Conservation (phyloP, 2,329 filamentous ascomycete genomes). For the Elsinoe ampelina region DNA sequence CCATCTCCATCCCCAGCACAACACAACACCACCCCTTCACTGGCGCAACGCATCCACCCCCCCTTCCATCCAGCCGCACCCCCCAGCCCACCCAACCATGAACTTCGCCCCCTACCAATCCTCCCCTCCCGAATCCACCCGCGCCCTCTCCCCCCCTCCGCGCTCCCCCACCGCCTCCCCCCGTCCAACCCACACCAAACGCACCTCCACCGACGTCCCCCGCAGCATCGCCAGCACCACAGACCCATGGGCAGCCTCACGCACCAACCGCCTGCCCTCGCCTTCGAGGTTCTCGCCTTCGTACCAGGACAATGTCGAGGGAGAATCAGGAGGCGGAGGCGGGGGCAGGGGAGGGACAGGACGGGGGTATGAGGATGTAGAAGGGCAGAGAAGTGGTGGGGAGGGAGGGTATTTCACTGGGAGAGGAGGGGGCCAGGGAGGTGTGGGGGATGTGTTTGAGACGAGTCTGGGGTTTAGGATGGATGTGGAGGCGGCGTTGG, state of each 20-base stretch:
- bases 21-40: no score
- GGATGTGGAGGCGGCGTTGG: conserved; percentile 82
- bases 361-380: conserved; percentile 16
- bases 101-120: conserved; percentile 98
- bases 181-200: conserved; percentile 24
- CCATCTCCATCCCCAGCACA: no score
- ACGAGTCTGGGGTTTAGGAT: conserved; percentile 79
- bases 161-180: conserved; percentile 47
- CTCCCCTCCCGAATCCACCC: conserved; percentile 72
- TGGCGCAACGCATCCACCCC: no score
- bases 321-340: conserved; percentile 21
- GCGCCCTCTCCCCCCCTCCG: conserved; percentile 64
- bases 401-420: conserved; percentile 22
- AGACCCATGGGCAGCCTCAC: conserved; percentile 33
- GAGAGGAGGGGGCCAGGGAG: conserved; percentile 33
- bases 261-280: conserved; percentile 31
- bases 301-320: conserved; percentile 24
- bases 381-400: conserved; percentile 22
- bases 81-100: conserved; percentile 43
- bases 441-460: conserved; percentile 71
- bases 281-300: conserved; percentile 26
- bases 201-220: conserved; percentile 16
- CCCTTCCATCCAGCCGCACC: background rate
- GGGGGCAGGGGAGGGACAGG: conserved; percentile 25
- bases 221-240: conserved; percentile 25